Evolutionary conservation across 2,329 filamentous ascomycete genomes (phyloP).

Genomic region (Lachnellula subtilissima): DNA sequence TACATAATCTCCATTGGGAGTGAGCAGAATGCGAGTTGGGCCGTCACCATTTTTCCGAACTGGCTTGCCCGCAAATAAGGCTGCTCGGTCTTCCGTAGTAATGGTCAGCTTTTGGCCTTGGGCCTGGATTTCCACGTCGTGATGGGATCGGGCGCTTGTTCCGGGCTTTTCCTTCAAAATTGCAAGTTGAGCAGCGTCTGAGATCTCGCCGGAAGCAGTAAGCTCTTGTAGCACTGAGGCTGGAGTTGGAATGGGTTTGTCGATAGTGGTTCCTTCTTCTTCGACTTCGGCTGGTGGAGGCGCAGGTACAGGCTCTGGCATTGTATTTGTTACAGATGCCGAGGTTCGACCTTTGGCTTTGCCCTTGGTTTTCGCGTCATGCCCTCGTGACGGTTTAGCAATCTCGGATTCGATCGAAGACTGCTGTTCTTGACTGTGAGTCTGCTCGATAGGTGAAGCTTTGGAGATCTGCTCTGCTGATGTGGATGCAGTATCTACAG

Average conservation of each 20-base stretch:
- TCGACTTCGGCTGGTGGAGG: constrained; percentile 27
- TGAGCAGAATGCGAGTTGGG: constrained; percentile 61
- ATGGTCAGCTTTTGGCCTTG: constrained; percentile 41
- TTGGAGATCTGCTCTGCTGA: constrained; percentile 9
- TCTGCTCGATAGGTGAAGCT: constrained; percentile 3
- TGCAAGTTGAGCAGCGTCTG: constrained; percentile 35
- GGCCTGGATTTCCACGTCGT: constrained; percentile 28
- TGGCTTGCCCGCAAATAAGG: constrained; percentile 51
- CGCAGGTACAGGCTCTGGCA: constrained; percentile 21
- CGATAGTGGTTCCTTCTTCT: constrained; percentile 4
- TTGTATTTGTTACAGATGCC: constrained; percentile 1
- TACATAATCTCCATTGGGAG: constrained; percentile 72
- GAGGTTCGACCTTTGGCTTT: constrained; percentile 23
- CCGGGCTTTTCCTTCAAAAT: constrained; percentile 36
- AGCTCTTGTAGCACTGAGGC: constrained; percentile 36
- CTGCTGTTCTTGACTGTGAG: constrained; percentile 4
- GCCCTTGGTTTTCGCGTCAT: constrained; percentile 14
- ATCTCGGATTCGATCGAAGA: constrained; percentile 13
- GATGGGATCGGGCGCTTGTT: constrained; percentile 27
- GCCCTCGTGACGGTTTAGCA: constrained; percentile 12
- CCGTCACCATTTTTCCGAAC: constrained; percentile 61
- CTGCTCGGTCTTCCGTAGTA: constrained; percentile 49
- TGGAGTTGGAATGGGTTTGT: constrained; percentile 29
- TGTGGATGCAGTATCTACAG: constrained; percentile 3
- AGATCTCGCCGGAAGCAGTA: constrained; percentile 32